Percentiles rank a stretch among this genome's conserved stretches.
phyloP scores from a whole-genome alignment of 139 green algal genomes.

The Picochlorum sp. region DNA sequence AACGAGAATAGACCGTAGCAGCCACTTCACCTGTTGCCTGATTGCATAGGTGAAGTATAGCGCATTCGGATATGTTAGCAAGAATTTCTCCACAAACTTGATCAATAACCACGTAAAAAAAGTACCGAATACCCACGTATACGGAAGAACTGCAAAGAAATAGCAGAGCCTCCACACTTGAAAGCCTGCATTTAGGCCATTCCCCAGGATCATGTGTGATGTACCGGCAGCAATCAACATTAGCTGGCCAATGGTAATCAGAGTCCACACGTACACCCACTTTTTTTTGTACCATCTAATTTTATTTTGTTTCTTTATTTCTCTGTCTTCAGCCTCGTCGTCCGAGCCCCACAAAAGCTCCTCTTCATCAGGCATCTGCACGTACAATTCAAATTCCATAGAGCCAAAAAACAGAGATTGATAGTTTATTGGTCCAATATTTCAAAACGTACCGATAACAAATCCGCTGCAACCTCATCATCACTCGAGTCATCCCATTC shows the following conservation, averaged over 20 bases:
- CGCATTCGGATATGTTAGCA: conserved; percentile 20
- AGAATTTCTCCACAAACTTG: conserved; percentile 16
- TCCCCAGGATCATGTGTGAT: no score
- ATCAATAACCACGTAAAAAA: not conserved
- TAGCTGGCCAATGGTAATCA: not conserved
- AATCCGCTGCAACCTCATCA: no score
- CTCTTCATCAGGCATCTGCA: no score
- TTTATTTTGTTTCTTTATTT: no score
- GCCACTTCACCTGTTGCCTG: not conserved
- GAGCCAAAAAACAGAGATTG: no score
- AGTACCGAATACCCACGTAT: conserved; percentile 11
- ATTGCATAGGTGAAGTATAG: conserved; percentile 29
- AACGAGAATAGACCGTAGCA: conserved; percentile 22
- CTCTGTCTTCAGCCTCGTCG: no score
- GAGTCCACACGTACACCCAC: not conserved
- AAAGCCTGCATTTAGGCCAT: not conserved
- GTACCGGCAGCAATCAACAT: not conserved
- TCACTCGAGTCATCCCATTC: no score
- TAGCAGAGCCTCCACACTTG: conserved; percentile 34
- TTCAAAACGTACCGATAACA: no score
- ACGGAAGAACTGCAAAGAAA: conserved; percentile 24
- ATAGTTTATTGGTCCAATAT: no score
- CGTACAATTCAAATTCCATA: no score
- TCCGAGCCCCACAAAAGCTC: no score
- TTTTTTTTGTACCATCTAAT: not conserved